Conservation (phyloP, 805 yeast species). For the Lachancea kluyveri region DNA sequence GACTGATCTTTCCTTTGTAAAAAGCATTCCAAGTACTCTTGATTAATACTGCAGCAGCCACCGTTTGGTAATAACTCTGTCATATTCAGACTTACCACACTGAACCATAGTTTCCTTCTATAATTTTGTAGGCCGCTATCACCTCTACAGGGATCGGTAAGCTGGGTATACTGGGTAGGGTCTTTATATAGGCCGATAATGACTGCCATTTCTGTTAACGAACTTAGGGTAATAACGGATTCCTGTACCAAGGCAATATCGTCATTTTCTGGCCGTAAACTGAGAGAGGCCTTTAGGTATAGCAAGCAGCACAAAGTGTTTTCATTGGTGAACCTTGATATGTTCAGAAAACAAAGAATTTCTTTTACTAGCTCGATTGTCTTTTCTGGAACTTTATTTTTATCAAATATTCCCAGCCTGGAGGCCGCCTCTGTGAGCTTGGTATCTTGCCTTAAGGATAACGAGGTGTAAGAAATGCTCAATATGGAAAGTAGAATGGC, state of each 20-base stretch:
- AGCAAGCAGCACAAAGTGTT: constrained; percentile 25
- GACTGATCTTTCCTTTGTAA: neutral
- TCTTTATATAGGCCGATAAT: constrained; percentile 9
- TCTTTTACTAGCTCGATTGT: constrained; percentile 20
- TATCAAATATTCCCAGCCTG: constrained; percentile 11
- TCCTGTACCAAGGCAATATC: neutral
- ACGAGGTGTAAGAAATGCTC: no score
- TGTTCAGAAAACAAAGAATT: constrained; percentile 23
- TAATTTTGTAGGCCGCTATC: constrained; percentile 2
- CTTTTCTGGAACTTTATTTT: constrained; percentile 22
- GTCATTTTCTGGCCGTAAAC: no score
- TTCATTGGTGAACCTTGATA: constrained; percentile 28
- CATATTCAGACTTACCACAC: constrained; percentile 1
- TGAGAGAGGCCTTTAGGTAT: constrained; percentile 10
- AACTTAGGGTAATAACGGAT: neutral
- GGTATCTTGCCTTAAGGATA: constrained; percentile 5
- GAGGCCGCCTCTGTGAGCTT: neutral
- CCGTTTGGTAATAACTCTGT: constrained; percentile 4
- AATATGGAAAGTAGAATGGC: constrained; percentile 21
- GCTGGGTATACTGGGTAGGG: constrained; percentile 3
- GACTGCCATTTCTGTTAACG: constrained; percentile 1
- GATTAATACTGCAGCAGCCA: neutral
- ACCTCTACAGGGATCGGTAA: neutral
- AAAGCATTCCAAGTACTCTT: neutral
- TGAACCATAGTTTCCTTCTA: constrained; percentile 9